Base-by-base conservation (phyloP, 1,139 yeast species). In the Tardiomyces depauwii region DNA sequence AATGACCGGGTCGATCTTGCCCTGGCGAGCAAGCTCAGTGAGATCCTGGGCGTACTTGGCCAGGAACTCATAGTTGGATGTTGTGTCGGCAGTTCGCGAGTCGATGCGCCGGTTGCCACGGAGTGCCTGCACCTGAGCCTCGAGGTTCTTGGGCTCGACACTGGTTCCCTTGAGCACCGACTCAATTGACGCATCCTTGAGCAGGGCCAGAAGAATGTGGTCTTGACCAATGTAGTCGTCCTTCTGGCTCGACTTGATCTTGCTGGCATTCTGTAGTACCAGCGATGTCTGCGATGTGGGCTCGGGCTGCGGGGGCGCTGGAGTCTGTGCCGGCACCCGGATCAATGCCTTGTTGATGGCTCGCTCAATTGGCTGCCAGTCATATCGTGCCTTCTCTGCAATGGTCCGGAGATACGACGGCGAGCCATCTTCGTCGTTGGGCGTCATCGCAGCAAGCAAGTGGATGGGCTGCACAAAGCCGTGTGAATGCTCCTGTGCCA, bases 1-100 rank as follows among this genome's bases (percentile, higher is more conserved):
- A 62, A 91, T 93, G 44, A 93, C 98, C 2, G 99, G 99, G 64
- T 91, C 99, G 51, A 91, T 78, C 63, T 84, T 85, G 61, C 99
- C 98, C 60, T 84, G 82, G 53, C 95, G 76, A 12, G 98, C 98
- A 65, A 80, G 80, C 57, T 86, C 93, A 0, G 98, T 93, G 70
- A 91, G 76, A 63, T 91, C 96, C 55, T 82, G 77, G 51, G 97
- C 95, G 64, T 91, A 91, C 64, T 93, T 91, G 51, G 76, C 70
- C 59, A 93, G 72, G 39, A 87, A 91, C 64, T 91, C 99, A 57
- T 76, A 80, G 49, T 83, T 76, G 43, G 82, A 78, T 12, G 91
- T 82, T 5, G 96, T 82, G 62, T 91, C 99, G 1, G 98, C 97
- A 55, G 81, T 83, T 62, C 96, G 77, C 1, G 96, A 83, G 61